Evolutionary conservation across 139 green algal species (phyloP), one percentile per base, ranked within the genome.

Genomic region (Trebouxia sp.): DNA sequence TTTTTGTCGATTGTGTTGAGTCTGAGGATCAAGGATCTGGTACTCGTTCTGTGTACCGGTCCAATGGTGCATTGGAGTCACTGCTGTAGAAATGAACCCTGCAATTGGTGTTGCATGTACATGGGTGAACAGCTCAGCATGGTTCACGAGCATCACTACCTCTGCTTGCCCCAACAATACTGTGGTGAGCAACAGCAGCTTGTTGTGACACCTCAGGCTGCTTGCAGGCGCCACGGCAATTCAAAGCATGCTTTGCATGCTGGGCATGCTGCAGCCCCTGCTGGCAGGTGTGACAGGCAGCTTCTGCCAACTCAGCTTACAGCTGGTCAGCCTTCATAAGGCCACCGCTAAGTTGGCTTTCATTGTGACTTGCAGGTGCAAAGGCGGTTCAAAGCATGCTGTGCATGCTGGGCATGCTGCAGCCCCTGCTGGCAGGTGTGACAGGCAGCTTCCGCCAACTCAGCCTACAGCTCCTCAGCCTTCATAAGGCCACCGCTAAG

Each of bases 341-440:
- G 87, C 86, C 2, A 83, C 83, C 0, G 69, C 80, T 51, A 99
- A 99, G 92, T 87, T 99, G 47, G 82, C 81, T 41, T 95, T 97
- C 77, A 87, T 99, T 6, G 82, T 83, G 38, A 50, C 42, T 35
- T 65, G 72, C 47, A 80, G 75, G 75, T 15, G 30, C 5, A 50
- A 5, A 72, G 8, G 15, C 26, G 24, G 30, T 70, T 1, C 11
- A 15, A 17, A 14, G 15, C 35, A 70, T 70, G 48, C 50, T 47
- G 1, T 6, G 47, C 11, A 80, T 82, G 43, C 82, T 88, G 41
- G 50, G 74, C 14, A 53, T 47, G 17, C 51, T 91, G 67, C 79
- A 79, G 32, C 86, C 89, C 9, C 58, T 95, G 79, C 76, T 95
- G 77, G 28, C 32, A 14, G 77, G 92, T 75, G 76, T 89, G 45